Evolutionary conservation across 2,329 filamentous ascomycete genomes (phyloP), one percentile per base, ranked within the genome.

Genomic region (Penicillium oxalicum): DNA sequence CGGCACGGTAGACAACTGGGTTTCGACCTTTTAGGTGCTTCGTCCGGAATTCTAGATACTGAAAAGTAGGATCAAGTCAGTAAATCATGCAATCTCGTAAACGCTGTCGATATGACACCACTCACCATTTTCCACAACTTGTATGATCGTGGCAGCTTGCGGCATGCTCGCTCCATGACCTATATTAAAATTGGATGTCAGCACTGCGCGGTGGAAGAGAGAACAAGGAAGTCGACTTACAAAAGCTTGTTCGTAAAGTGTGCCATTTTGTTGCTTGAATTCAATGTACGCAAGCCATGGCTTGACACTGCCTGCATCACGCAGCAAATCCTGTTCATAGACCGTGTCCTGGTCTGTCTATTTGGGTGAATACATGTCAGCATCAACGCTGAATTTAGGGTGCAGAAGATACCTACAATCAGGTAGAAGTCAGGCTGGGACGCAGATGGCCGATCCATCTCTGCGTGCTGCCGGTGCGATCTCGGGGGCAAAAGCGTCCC

Each of bases 211-310:
- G 18, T 18, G 18, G 33, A 8, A 24, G 26, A 36, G 7, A n/a
- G 27, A 9, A 6, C 36, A 18, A 18, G 38, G 43, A 12, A 9
- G 11, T 13, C 26, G 34, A 62, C 70, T 48, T 64, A 85, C 80
- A 65, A 86, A 86, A 44, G 90, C 87, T 72, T 95, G 91, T 73
- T 97, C 91, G 46, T 88, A 82, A 38, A 88, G 65, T 39, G 81
- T 88, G 59, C 91, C 91, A 78, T 95, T 87, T 60, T 89, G 87
- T 59, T 83, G 74, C 73, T 98, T 98, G 78, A 88, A 91, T 58
- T 89, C 84, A 67, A 91, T 87, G 70, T 97, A 98, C 58, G 89
- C 84, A 50, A 98, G 80, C 93, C 93, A 98, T 63, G 93, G 91
- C 71, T 91, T 94, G 58, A 91, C 83, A 68, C 84, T 93, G 62